phyloP scores from a whole-genome alignment of 169 alveolate species.

The Toxoplasma gondii region DNA sequence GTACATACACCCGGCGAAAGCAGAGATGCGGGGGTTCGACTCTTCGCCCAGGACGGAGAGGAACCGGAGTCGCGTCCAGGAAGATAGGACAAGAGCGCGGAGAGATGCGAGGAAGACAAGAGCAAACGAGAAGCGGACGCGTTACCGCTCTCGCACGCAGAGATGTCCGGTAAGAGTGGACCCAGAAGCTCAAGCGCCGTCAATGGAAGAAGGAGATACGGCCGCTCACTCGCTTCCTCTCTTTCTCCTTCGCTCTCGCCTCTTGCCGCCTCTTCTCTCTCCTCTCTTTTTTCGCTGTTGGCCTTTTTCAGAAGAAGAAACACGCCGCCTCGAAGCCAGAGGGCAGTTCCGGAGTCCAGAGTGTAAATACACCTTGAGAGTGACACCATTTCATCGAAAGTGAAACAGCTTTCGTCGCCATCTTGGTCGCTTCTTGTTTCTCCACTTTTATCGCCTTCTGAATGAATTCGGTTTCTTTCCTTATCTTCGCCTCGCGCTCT shows the following conservation, averaged over 20 bases:
- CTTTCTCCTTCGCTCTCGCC: not conserved
- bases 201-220: not conserved
- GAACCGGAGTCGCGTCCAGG: not conserved
- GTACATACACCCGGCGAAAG: not conserved
- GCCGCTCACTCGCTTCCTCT: not conserved
- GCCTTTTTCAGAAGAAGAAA: not conserved
- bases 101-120: not conserved
- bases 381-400: not conserved
- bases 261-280: not conserved
- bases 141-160: not conserved
- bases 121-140: not conserved
- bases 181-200: not conserved
- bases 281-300: not conserved
- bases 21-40: not conserved
- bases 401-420: not conserved
- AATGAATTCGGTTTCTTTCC: not conserved
- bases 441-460: not conserved
- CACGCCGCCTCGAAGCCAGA: not conserved
- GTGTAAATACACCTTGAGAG: not conserved
- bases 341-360: not conserved
- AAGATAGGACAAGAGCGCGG: not conserved
- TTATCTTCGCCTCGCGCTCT: not conserved
- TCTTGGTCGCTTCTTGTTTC: not conserved
- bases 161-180: not conserved
- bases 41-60: not conserved